Evolutionary conservation across 2,329 filamentous ascomycete genomes (phyloP), one percentile per base, ranked within the genome.

Genomic region (Periconia macrospinosa): DNA sequence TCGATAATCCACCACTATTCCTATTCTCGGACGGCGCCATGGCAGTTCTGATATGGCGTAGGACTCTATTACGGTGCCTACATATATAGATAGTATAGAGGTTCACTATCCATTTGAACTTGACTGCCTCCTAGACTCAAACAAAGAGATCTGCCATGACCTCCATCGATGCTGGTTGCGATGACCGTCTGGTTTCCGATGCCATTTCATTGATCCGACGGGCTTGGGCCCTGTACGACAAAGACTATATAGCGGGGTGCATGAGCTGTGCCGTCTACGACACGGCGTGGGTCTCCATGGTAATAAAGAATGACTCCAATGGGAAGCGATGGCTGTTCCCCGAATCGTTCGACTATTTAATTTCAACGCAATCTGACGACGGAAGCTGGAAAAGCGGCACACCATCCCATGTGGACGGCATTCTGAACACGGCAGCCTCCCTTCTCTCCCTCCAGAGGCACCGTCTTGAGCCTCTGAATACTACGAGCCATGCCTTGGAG

Each of bases 301-400:
- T 56, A 5, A 15, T 18, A 19, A 56, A 50, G 35, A 17, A 27
- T 13, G 20, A 30, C 17, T 55, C 59, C 68, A 30, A 20, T 14
- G 14, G 13, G 2, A 40, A 41, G 15, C 20, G 37, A 20, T 44
- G 65, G 66, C 60, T 70, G 1, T 73, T 74, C 47, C 70, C 70
- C 6, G 60, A 70, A 33, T 66, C 61, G 43, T 71, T 75, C 52
- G 40, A 62, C 3, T 71, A 63, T 44, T 41, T 74, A 8, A 56
- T 74, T 1, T 71, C 45, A 53, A 59, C 3, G 51, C 58, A 37
- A 59, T 63, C 14, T 63, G 65, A 7, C 2, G 46, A 48, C 30
- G 50, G 54, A 5, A n/a, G 19, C 6, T 58, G 56, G 56, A n/a
- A 13, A 13, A 35, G 17, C 30, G 15, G n/a, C 19, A 15, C 48